Evolutionary conservation across 2,329 filamentous ascomycete species (phyloP), one percentile per base, ranked within the genome.

Genomic region (Cladosporium sp.): DNA sequence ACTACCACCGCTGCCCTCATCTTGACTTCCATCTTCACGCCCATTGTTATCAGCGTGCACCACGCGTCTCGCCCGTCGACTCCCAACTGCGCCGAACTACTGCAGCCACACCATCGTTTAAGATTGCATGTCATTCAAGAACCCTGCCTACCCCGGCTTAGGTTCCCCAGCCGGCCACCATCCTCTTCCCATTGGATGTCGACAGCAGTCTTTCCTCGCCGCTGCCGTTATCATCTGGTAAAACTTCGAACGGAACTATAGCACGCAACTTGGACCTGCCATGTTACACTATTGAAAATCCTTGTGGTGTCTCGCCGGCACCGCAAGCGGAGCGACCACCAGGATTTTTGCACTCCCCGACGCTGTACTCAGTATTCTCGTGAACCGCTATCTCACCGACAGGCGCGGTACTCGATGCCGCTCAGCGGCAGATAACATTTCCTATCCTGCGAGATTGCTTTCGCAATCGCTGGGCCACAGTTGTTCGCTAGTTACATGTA

Each of bases 111-210:
- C 52, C 28, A 32, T 55, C n/a, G 41, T 30, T 55, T 55, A 30
- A 61, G 49, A 61, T 61, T 61, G 59, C 44, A 30, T 30, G n/a
- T 38, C 49, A 61, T 51, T 61, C 44, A 28, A 52, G 11, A 52
- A 51, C 59, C 59, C 59, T 61, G 57, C 57, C 5, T 28, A 28
- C 57, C 57, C 57, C 57, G 59, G 59, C 59, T 30, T 61, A 61
- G 59, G 59, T 61, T 47, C 52, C 52, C 52, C 52, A 24, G 52
- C 52, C 52, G 34, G 30, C 21, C 52, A 32, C 15, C 7, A 34
- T 10, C 28, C 30, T 32, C 52, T 21, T 55, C 52, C 32, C 15
- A 55, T 55, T 55, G 52, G 52, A 34, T 55, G 15, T 55, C 10
- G 8, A 47, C 41, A 47, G 8, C n/a, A 47, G n/a, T 47, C 7